Base-by-base conservation (phyloP, 495 filamentous ascomycete genomes). In the Penicillium bialowiezense region DNA sequence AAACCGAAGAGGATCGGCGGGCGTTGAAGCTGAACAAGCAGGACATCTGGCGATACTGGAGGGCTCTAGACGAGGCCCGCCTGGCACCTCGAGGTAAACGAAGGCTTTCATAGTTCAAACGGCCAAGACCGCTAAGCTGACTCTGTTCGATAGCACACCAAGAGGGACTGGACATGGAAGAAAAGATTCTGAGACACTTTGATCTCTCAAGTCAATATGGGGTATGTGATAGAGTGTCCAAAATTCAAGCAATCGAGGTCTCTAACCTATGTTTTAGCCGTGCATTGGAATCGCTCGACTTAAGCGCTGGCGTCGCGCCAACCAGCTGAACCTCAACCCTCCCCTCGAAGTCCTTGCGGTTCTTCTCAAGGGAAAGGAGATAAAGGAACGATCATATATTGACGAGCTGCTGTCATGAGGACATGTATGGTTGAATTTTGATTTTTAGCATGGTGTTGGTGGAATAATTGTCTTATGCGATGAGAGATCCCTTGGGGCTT, bases 271-370 rank as follows among this genome's bases (percentile, higher is more conserved):
- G 41, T 17, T 54, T 6, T 62, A 96, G 89, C 95, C 93, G 1
- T 95, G 88, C 60, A 86, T 96, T 44, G 95, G 95, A 1, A 90
- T 95, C 19, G 68, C 82, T 9, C 80, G 95, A 7, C 57, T 86
- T 41, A 88, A 87, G 67, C 86, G 95, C 0, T 99, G 95, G 95
- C 81, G 87, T 58, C 79, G 95, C 8, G 95, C 95, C 2, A 71
- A 95, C 35, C 71, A 69, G 37, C 68, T 99, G 37, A 85, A 86
- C 1, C 69, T 99, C 40, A 78, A 88, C 31, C 95, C 95, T 0
- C 93, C 95, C 1, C 76, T 96, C 26, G 91, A 97, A 65, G 90
- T 97, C n/a, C 74, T 97, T 3, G 87, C 90, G 0, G 88, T 96
- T 18, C 62, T 97, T 31, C 56, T 95, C 45, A 86, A 81, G 60